Conservation (phyloP, 345 rosid genomes). For the Arabis alpina region DNA sequence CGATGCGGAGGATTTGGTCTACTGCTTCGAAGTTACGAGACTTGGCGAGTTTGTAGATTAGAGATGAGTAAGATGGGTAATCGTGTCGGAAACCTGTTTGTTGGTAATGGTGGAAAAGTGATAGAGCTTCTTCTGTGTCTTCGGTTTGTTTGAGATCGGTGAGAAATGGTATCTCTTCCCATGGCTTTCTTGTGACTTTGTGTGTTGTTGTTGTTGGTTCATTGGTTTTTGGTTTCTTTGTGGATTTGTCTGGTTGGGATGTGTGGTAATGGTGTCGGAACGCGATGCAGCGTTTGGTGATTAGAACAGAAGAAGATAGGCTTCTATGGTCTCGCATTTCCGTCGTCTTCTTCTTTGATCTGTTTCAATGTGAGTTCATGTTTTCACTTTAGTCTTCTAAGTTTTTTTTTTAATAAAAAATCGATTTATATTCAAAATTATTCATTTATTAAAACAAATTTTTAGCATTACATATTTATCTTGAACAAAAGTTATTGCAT, state of each 20-base stretch:
- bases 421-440: background rate
- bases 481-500: background rate
- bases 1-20: conserved; percentile 55
- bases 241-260: conserved; percentile 39
- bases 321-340: conserved; percentile 19
- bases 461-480: background rate
- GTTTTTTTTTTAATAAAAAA: background rate
- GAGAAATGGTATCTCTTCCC: conserved; percentile 58
- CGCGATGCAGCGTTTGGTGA: conserved; percentile 9
- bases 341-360: conserved; percentile 30
- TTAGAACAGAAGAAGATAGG: background rate
- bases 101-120: conserved; percentile 65
- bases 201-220: conserved; percentile 33
- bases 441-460: background rate
- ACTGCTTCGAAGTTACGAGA: conserved; percentile 63
- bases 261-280: conserved; percentile 40
- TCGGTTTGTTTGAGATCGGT: conserved; percentile 52
- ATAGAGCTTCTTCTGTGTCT: conserved; percentile 66
- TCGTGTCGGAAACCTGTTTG: conserved; percentile 68
- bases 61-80: conserved; percentile 82
- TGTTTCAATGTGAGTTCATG: background rate
- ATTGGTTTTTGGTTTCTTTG: conserved; percentile 40
- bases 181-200: conserved; percentile 36
- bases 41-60: conserved; percentile 75
- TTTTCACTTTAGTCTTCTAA: too few relatives aligned